Percentiles rank a stretch among this genome's conserved stretches.
Conservation (phyloP, 169 alveolate species). For the Eimeria maxima region DNA sequence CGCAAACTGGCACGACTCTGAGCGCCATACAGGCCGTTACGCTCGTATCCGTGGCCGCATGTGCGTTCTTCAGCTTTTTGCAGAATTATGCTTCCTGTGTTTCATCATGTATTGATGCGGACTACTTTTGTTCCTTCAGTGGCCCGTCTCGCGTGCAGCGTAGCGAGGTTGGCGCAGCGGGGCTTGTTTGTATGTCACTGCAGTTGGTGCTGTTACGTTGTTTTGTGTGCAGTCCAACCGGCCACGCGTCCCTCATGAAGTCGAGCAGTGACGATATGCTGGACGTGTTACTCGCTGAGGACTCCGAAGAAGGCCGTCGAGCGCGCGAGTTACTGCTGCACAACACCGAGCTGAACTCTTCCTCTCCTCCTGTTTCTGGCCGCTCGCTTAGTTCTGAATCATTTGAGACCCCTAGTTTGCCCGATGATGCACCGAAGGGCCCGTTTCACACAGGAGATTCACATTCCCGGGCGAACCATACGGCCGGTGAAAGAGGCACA, state of each 20-base stretch:
- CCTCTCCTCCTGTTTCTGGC: constrained; percentile 50
- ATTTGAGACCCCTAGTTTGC: not conserved
- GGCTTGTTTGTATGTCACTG: not conserved
- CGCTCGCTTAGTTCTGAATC: constrained; percentile 28
- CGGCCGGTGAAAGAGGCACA: not conserved
- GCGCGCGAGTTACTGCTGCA: constrained; percentile 81
- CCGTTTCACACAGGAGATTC: not conserved
- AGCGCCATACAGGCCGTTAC: constrained; percentile 81
- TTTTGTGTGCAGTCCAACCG: constrained; percentile 73
- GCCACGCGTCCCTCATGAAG: constrained; percentile 81
- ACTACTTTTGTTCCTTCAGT: not conserved
- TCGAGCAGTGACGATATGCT: constrained; percentile 79
- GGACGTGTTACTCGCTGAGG: constrained; percentile 61
- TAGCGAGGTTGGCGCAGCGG: not conserved
- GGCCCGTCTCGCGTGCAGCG: not conserved
- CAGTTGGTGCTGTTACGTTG: not conserved
- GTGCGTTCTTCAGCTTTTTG: constrained; percentile 22
- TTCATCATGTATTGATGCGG: not conserved
- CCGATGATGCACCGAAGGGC: not conserved
- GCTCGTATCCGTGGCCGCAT: constrained; percentile 79
- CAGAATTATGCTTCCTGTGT: not conserved
- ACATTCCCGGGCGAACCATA: not conserved
- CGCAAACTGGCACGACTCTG: constrained; percentile 77
- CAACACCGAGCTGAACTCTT: constrained; percentile 63
- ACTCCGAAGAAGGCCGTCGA: constrained; percentile 77